A percentile compares a stretch with the other conserved stretches of the same genome.
Evolutionary conservation across 2,329 filamentous ascomycete genomes (phyloP).

Genomic region (Immersiporthe knoxdaviesiana): DNA sequence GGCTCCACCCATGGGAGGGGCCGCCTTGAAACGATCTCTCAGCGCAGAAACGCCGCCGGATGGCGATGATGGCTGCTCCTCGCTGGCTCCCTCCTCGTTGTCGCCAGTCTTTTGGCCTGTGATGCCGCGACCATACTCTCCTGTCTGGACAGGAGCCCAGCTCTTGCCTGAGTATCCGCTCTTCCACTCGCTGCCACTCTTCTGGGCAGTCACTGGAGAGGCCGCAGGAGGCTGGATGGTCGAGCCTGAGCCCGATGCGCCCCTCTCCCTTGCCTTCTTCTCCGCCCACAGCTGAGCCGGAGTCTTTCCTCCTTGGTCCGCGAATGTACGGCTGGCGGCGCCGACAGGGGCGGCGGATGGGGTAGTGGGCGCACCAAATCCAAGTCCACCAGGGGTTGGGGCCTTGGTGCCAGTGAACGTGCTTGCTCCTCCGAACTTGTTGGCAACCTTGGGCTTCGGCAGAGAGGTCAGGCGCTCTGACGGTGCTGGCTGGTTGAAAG

Average conservation of each 20-base stretch:
- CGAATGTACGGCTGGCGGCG: constrained; percentile 87
- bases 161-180: constrained; percentile 88
- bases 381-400: constrained; percentile 70
- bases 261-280: constrained; percentile 84
- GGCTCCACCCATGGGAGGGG: constrained; percentile 66
- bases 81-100: constrained; percentile 46
- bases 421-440: constrained; percentile 76
- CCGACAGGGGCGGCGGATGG: constrained; percentile 69
- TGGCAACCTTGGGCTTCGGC: constrained; percentile 93
- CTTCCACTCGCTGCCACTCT: constrained; percentile 83
- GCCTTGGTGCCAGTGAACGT: constrained; percentile 88
- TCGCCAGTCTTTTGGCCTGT: constrained; percentile 67
- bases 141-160: constrained; percentile 83
- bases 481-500: constrained; percentile 63
- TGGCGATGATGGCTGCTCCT: constrained; percentile 58
- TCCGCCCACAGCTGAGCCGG: constrained; percentile 97
- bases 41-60: constrained; percentile 72
- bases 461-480: constrained; percentile 83
- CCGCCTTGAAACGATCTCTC: constrained; percentile 80
- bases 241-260: constrained; percentile 50
- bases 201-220: constrained; percentile 67
- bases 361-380: constrained; percentile 64
- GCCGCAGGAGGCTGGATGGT: constrained; percentile 48
- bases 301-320: constrained; percentile 92
- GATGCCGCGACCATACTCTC: constrained; percentile 68